phyloP scores from a whole-genome alignment of 2,329 filamentous ascomycete species.

The Fusarium setosum region DNA sequence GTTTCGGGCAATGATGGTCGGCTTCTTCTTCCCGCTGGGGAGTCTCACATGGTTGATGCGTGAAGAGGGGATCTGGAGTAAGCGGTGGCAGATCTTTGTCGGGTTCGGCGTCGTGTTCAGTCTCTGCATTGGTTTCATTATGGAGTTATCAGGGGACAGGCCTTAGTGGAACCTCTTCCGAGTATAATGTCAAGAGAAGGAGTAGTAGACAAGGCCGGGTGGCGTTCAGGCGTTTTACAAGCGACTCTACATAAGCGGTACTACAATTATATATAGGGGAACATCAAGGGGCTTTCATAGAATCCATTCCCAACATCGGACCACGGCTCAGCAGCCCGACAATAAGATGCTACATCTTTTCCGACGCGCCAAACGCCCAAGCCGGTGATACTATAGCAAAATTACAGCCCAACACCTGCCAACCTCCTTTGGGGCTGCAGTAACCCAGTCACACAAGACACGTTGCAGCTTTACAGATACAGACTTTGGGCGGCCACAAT shows the following conservation, averaged over 20 bases:
- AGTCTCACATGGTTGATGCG: slow-evolving; percentile 86
- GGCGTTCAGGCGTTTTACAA: slow-evolving; percentile 17
- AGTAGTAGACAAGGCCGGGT: background rate
- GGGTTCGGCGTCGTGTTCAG: slow-evolving; percentile 86
- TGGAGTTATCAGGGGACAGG: slow-evolving; percentile 54
- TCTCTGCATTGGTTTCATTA: slow-evolving; percentile 78
- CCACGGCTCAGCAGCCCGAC: slow-evolving; percentile 17
- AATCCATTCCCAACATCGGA: slow-evolving; percentile 31
- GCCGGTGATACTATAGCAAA: slow-evolving; percentile 37
- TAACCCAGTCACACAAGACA: background rate
- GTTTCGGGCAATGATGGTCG: slow-evolving; percentile 87
- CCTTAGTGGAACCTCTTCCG: slow-evolving; percentile 15
- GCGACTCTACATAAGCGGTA: slow-evolving; percentile 14
- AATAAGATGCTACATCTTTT: slow-evolving; percentile 29
- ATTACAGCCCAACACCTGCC: slow-evolving; percentile 25
- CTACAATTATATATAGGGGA: slow-evolving; percentile 17
- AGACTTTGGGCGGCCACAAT: slow-evolving; percentile 95
- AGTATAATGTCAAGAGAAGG: background rate
- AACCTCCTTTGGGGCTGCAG: slow-evolving; percentile 13
- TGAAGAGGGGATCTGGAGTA: slow-evolving; percentile 88
- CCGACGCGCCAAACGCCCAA: slow-evolving; percentile 42
- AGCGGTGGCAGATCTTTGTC: slow-evolving; percentile 87
- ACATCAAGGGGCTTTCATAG: slow-evolving; percentile 29
- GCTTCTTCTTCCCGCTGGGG: slow-evolving; percentile 94
- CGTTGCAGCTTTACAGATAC: slow-evolving; percentile 72